Conservation (phyloP, 179 eudicot genomes). For the Beta macrorhiza region DNA sequence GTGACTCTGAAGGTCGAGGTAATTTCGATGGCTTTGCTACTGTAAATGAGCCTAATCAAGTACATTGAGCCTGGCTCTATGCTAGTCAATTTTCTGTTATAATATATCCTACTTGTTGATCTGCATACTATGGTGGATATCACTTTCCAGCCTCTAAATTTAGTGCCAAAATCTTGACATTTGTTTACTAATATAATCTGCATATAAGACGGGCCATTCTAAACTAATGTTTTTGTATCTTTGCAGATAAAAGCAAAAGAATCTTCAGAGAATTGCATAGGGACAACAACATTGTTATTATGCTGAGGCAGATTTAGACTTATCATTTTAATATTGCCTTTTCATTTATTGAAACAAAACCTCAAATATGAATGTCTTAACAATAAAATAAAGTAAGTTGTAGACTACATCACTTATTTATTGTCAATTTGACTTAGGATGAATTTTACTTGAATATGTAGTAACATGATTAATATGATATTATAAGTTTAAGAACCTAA, state of each 20-base stretch:
- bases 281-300: constrained; percentile 24
- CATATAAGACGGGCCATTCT: background rate
- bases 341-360: background rate
- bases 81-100: background rate
- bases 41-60: background rate
- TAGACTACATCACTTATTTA: too few species aligned
- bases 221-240: constrained; percentile 1
- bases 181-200: background rate
- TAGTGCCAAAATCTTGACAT: background rate
- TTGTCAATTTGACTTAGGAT: too few species aligned
- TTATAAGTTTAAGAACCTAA: too few species aligned
- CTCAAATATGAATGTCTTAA: background rate
- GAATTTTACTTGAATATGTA: too few species aligned
- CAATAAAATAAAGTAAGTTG: too few species aligned
- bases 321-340: background rate
- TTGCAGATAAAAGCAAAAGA: constrained; percentile 5
- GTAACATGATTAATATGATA: too few species aligned
- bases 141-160: constrained; percentile 3
- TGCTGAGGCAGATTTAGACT: background rate
- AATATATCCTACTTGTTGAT: constrained; percentile 15
- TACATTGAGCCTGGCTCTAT: background rate
- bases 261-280: constrained; percentile 7
- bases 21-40: too few species aligned
- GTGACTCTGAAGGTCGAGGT: too few species aligned
- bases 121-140: background rate